Base-by-base conservation (phyloP, 2,329 filamentous ascomycete genomes). In the Shiraia sp. region DNA sequence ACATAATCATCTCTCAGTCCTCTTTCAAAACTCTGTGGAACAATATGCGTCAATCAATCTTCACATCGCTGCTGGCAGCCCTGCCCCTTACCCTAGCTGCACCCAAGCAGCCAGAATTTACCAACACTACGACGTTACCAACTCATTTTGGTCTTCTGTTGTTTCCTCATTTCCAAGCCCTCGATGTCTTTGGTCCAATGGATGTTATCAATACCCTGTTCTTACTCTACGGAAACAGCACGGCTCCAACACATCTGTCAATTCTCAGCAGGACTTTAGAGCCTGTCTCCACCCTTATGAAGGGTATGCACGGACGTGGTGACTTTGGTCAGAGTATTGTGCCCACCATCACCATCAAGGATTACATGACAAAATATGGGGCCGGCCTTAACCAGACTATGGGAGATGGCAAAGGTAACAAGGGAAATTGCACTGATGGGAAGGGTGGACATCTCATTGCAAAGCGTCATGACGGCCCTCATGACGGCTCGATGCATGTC, bases 341-440 rank as follows among this genome's bases (percentile, higher is more conserved):
- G 3, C 75, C 76, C 1, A 78, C 77, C 1, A 71, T 72, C 53
- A 85, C 82, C 1, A 81, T 81, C 52, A 68, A 70, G 28, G 62
- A 73, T 4, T 70, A 74, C 2, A 73, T 78, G 1, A 47, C 53
- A 2, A 68, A 66, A 1, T 63, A 29, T 8, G 36, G 42, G n/a
- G 28, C 29, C 26, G 32, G 37, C 13, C 13, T 14, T n/a, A 38
- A 33, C 13, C 23, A 36, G 9, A 39, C 29, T 14, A 28, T 17
- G 15, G 28, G 23, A 5, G 9, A 27, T 6, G 10, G 12, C 29
- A 19, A 45, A 5, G 33, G 36, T 10, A 16, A 42, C 7, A 25
- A 28, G 13, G 17, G 25, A 26, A 36, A 35, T 10, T 35, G 25
- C 19, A 34, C 38, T 10, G 42, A 45, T 32, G 42, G 42, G 6